Evolutionary conservation across 768 basidiomycete genomes (phyloP).

Genomic region (Asterophora lycoperdoides): DNA sequence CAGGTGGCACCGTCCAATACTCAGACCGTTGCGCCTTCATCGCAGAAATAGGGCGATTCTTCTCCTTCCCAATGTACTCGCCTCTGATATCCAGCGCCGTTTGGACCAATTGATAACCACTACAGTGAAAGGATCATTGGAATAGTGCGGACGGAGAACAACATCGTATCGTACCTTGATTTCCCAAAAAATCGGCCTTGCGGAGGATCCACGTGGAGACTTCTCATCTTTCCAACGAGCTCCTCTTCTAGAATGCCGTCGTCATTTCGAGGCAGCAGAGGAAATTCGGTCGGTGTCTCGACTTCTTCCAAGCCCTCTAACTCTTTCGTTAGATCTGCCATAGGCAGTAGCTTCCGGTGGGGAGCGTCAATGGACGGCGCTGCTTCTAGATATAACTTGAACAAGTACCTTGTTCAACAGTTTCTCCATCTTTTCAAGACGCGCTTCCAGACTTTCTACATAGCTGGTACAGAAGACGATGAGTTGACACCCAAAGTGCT

Average conservation of each 20-base stretch:
- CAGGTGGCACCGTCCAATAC: conserved; percentile 38
- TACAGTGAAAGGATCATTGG: conserved; percentile 16
- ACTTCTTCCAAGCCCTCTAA: conserved; percentile 40
- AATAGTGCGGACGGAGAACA: background rate
- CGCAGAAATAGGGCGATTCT: conserved; percentile 20
- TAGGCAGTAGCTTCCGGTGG: conserved; percentile 46
- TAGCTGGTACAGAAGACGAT: conserved; percentile 31
- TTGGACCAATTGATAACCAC: conserved; percentile 48
- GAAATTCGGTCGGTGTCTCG: conserved; percentile 34
- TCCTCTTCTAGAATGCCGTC: conserved; percentile 28
- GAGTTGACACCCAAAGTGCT: background rate
- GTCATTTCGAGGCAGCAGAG: conserved; percentile 28
- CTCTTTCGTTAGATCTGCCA: conserved; percentile 58
- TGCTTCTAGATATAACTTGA: background rate
- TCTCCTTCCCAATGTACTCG: conserved; percentile 41
- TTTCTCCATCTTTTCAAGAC: conserved; percentile 62
- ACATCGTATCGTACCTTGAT: conserved; percentile 30
- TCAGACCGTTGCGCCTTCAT: conserved; percentile 36
- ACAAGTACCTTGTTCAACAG: conserved; percentile 46
- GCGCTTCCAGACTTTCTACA: conserved; percentile 57
- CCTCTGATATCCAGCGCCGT: conserved; percentile 55
- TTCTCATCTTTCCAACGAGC: conserved; percentile 29
- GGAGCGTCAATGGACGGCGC: background rate
- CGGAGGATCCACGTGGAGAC: conserved; percentile 34
- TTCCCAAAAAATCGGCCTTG: conserved; percentile 46